Conservation (phyloP, 2,329 filamentous ascomycete genomes). For the Fusarium tjaetaba region DNA sequence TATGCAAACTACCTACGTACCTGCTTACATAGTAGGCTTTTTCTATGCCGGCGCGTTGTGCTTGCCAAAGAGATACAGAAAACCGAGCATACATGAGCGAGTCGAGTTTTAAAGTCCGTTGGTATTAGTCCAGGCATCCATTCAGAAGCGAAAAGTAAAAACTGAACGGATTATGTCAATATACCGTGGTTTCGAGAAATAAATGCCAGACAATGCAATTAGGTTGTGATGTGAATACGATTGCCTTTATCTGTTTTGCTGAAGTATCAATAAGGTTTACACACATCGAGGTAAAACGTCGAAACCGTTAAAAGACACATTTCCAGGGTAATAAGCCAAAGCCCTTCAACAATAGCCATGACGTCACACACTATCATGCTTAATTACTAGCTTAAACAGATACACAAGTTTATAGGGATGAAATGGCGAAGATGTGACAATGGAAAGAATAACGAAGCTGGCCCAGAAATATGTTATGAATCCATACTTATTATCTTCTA, state of each 20-base stretch:
- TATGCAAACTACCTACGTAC: not conserved
- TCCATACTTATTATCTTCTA: not conserved
- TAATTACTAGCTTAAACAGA: slow-evolving; percentile 17
- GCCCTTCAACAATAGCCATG: not conserved
- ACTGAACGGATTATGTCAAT: not conserved
- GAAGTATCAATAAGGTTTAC: not conserved
- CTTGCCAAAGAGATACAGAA: not conserved
- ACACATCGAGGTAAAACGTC: not conserved
- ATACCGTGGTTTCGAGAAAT: not conserved
- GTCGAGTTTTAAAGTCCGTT: too few relatives aligned
- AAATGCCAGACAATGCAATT: not conserved
- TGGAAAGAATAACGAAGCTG: not conserved
- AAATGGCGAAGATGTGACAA: not conserved
- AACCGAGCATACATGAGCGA: not conserved
- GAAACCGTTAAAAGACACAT: not conserved
- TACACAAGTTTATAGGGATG: not conserved
- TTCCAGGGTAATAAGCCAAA: not conserved
- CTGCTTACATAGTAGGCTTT: not conserved
- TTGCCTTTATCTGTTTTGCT: not conserved
- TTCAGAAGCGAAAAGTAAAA: not conserved
- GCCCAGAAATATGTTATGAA: not conserved
- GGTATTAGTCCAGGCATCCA: too few relatives aligned
- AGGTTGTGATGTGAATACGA: not conserved
- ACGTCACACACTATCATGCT: slow-evolving; percentile 19
- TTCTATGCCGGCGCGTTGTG: not conserved